Evolutionary conservation across 1,284 basidiomycete species (phyloP), one percentile per base, ranked within the genome.

Genomic region (Puccinia polysora): DNA sequence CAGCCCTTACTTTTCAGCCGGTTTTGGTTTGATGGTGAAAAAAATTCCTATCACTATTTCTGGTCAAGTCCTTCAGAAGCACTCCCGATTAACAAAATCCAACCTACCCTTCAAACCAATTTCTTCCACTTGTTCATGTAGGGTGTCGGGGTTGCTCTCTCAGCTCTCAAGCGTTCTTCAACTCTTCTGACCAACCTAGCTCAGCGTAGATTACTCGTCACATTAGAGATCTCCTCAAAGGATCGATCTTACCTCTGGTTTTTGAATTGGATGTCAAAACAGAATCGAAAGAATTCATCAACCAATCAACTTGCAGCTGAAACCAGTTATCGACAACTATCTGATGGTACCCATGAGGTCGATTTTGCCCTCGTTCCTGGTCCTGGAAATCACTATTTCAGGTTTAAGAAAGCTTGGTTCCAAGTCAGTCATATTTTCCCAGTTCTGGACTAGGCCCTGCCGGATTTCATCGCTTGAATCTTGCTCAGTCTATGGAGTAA

Each of bases 181-280:
- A 85, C 88, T 10, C 81, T 90, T 18, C 88, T 87, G 20, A 85
- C 88, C 4, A 86, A 85, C 2, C 84, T 89, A 38, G 86, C 94
- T 50, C 92, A 90, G 73, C 84, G 96, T 28, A 86, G 95, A 36
- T 84, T 99, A 82, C 87, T 98, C 62, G 93, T 98, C 52, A 89
- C 91, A 4, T 86, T 98, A 58, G 96, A 99, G 82, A 93, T 99
- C 76, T 91, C 91, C 63, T 97, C 94, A 77, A 92, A 94, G 78
- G 96, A 99, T 80, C 87, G 86, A 32, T 85, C 94, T 1, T 97
- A 98, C 80, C 89, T 91, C 43, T 98, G 96, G 94, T 95, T 98
- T 80, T 86, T 99, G 34, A 84, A 89, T 74, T 99, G 96, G 96
- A 92, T 98, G 90, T 87, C 92, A 2, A 85, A 79, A 1, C 81